These are phyloP conservation scores for Macrocystidia cucumis DNA, from an alignment of 1,284 basidiomycete genomes.

Conservation along the genomic window DNA sequence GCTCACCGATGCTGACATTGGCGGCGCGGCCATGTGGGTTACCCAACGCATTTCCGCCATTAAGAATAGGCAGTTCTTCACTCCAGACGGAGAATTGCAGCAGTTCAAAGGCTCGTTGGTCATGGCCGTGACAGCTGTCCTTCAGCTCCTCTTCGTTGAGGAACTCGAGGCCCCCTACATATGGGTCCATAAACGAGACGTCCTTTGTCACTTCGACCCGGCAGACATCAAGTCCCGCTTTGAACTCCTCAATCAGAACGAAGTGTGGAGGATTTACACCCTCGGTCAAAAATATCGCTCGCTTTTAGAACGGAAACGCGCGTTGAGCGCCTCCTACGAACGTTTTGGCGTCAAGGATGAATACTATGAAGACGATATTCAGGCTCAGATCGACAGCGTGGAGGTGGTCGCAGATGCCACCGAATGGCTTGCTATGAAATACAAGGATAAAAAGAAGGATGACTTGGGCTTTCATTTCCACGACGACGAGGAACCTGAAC, in stretches of 20 bases:
- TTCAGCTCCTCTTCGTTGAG: slow-evolving; percentile 83
- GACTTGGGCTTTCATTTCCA: slow-evolving; percentile 56
- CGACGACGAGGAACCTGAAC: slow-evolving; percentile 55
- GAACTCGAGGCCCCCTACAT: slow-evolving; percentile 94
- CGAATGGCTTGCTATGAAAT: slow-evolving; percentile 88
- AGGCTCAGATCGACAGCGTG: slow-evolving; percentile 61
- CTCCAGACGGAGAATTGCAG: slow-evolving; percentile 46
- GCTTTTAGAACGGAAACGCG: slow-evolving; percentile 65
- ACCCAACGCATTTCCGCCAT: slow-evolving; percentile 77
- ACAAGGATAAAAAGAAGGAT: slow-evolving; percentile 70
- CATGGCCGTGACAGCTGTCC: slow-evolving; percentile 71
- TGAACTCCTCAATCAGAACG: slow-evolving; percentile 69
- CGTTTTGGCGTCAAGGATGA: slow-evolving; percentile 58
- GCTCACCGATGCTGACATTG: slow-evolving; percentile 64
- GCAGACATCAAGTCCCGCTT: slow-evolving; percentile 42
- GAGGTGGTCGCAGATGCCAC: slow-evolving; percentile 90
- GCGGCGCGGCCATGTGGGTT: slow-evolving; percentile 86
- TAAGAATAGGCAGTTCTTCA: slow-evolving; percentile 74
- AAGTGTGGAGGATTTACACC: slow-evolving; percentile 84
- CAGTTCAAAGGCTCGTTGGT: slow-evolving; percentile 67
- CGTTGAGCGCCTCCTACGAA: slow-evolving; percentile 58
- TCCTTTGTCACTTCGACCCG: slow-evolving; percentile 74
- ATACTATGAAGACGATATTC: slow-evolving; percentile 66
- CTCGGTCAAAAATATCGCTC: slow-evolving; percentile 87
- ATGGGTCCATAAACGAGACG: slow-evolving; percentile 90